Percentiles rank a stretch among this genome's conserved stretches.
phyloP scores from a whole-genome alignment of 2,329 filamentous ascomycete genomes.

The Colletotrichum sp. region DNA sequence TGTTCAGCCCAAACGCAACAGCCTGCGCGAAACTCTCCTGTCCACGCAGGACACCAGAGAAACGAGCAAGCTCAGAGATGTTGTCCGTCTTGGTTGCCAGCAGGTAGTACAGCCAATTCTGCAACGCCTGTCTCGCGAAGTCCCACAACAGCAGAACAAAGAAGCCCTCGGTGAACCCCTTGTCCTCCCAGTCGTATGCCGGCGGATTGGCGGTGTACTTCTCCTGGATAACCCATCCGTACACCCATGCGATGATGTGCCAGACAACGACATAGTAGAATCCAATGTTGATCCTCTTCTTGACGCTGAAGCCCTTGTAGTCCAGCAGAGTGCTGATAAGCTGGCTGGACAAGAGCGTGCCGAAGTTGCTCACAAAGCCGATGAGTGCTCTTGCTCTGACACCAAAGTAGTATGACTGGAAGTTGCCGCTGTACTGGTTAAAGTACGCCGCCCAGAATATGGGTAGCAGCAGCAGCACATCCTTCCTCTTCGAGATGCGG shows the following conservation, averaged over 20 bases:
- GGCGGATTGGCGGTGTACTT: conserved; percentile 49
- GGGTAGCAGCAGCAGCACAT: conserved; percentile 26
- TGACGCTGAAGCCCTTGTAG: conserved; percentile 39
- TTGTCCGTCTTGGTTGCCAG: conserved; percentile 60
- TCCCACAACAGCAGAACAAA: conserved; percentile 54
- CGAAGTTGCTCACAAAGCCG: conserved; percentile 43
- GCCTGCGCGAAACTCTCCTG: conserved; percentile 47
- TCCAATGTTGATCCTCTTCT: conserved; percentile 44
- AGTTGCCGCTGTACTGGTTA: conserved; percentile 46
- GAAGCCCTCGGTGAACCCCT: conserved; percentile 50
- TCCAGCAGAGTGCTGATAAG: conserved; percentile 50
- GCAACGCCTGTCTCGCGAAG: conserved; percentile 55
- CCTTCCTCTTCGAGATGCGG: conserved; percentile 21
- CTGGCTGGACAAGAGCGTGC: conserved; percentile 45
- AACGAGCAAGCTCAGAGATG: conserved; percentile 53
- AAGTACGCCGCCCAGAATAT: conserved; percentile 33
- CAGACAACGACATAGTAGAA: conserved; percentile 50
- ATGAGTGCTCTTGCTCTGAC: conserved; percentile 52
- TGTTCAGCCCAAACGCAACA: conserved; percentile 43
- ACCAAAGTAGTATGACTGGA: conserved; percentile 44
- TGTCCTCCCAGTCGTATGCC: conserved; percentile 42
- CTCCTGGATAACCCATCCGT: conserved; percentile 58
- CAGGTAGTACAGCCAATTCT: conserved; percentile 63
- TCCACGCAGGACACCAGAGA: conserved; percentile 43
- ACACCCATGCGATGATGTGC: conserved; percentile 55